Conservation (phyloP, 2,329 filamentous ascomycete genomes). For the Plenodomus biglobosus region DNA sequence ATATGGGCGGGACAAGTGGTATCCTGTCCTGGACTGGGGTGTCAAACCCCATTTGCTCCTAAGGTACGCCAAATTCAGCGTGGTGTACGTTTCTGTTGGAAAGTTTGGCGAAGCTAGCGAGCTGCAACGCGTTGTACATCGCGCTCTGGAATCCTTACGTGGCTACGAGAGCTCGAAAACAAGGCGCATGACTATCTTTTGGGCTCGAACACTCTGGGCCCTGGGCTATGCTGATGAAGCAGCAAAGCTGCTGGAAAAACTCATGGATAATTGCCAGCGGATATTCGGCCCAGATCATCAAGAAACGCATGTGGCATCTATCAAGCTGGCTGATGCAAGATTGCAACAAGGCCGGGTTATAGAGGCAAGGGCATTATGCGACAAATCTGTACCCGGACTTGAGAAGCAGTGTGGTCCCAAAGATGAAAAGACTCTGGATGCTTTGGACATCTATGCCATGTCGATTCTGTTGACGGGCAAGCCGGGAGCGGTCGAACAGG, state of each 20-base stretch:
- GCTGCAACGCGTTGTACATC: slow-evolving; percentile 29
- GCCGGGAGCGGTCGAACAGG: slow-evolving; percentile 1
- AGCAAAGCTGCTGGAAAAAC: slow-evolving; percentile 20
- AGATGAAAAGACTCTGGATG: slow-evolving; percentile 23
- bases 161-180: slow-evolving; percentile 24
- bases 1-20: slow-evolving; percentile 8
- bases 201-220: slow-evolving; percentile 23
- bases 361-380: slow-evolving; percentile 14
- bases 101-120: slow-evolving; percentile 26
- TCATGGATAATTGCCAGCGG: slow-evolving; percentile 18
- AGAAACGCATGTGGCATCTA: slow-evolving; percentile 17
- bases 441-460: slow-evolving; percentile 23
- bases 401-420: slow-evolving; percentile 15
- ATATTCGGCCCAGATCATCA: slow-evolving; percentile 16
- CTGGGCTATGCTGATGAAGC: slow-evolving; percentile 26
- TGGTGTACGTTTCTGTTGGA: slow-evolving; percentile 27
- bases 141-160: slow-evolving; percentile 18
- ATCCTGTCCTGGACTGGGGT: slow-evolving; percentile 6
- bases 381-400: slow-evolving; percentile 19
- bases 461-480: slow-evolving; percentile 2
- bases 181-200: slow-evolving; percentile 19
- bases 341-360: slow-evolving; percentile 23
- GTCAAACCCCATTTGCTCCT: slow-evolving; percentile 1
- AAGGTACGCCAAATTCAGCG: slow-evolving; percentile 29
- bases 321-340: slow-evolving; percentile 19